Conservation (phyloP, 148 eudicot genomes). For the Talinum fruticosum region DNA sequence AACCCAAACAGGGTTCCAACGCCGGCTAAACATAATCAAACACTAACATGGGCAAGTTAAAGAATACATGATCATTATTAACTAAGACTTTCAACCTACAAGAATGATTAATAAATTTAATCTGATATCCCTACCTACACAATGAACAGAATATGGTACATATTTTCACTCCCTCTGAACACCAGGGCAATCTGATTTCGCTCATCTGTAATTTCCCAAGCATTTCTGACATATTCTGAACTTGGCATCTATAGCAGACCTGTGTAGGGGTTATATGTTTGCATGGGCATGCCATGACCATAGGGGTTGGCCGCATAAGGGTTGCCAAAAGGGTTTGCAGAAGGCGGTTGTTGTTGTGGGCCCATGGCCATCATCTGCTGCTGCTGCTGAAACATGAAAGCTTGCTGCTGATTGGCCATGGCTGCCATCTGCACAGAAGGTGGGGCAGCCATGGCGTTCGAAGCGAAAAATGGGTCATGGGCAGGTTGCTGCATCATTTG, state of each 20-base stretch:
- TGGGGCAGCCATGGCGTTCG: slow-evolving; percentile 59
- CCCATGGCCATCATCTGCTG: slow-evolving; percentile 53
- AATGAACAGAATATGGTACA: slow-evolving; percentile 42
- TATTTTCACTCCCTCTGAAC: slow-evolving; percentile 2
- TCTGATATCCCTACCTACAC: slow-evolving; percentile 28
- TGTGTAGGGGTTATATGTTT: slow-evolving; percentile 66
- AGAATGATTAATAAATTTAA: slow-evolving; percentile 23
- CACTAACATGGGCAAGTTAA: slow-evolving; percentile 18
- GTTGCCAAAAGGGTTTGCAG: slow-evolving; percentile 56
- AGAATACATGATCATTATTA: slow-evolving; percentile 23
- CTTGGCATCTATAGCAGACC: slow-evolving; percentile 43
- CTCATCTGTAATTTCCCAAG: neutral
- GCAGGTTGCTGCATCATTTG: slow-evolving; percentile 51
- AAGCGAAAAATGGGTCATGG: slow-evolving; percentile 69
- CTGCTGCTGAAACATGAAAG: slow-evolving; percentile 56
- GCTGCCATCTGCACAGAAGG: slow-evolving; percentile 73
- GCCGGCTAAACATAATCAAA: slow-evolving; percentile 20
- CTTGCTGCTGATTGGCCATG: slow-evolving; percentile 76
- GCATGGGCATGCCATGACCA: slow-evolving; percentile 61
- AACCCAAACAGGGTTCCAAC: neutral
- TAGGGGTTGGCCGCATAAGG: slow-evolving; percentile 56
- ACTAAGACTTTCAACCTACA: slow-evolving; percentile 12
- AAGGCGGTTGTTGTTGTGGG: slow-evolving; percentile 41
- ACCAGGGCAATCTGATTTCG: neutral
- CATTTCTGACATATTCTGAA: neutral